These are phyloP conservation scores for Ustilago trichophora DNA, from an alignment of 1,284 basidiomycete species.

Conservation along the genomic window DNA sequence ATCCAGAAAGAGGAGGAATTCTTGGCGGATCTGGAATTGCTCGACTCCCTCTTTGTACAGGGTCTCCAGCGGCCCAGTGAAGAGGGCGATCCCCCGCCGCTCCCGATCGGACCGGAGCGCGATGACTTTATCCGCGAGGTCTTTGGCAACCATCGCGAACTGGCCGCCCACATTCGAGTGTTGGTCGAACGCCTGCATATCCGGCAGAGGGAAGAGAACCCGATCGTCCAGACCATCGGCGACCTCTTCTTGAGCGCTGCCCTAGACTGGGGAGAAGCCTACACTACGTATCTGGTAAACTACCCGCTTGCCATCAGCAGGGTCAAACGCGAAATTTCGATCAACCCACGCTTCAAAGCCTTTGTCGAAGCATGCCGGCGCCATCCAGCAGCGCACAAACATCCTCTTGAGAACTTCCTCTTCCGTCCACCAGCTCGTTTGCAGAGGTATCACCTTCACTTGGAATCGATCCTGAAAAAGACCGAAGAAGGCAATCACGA, in stretches of 20 bases:
- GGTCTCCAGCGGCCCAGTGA: conserved; percentile 49
- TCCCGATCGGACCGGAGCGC: conserved; percentile 67
- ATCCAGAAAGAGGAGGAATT: conserved; percentile 91
- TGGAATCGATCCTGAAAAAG: conserved; percentile 79
- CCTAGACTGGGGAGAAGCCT: conserved; percentile 84
- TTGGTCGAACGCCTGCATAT: conserved; percentile 86
- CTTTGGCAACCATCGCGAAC: conserved; percentile 84
- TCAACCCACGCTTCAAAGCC: conserved; percentile 81
- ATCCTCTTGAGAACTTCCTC: conserved; percentile 86
- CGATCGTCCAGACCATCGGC: conserved; percentile 84
- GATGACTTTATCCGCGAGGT: conserved; percentile 85
- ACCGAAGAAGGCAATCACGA: conserved; percentile 57
- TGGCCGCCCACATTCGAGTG: conserved; percentile 81
- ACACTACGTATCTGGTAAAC: conserved; percentile 85
- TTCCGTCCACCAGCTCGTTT: conserved; percentile 86
- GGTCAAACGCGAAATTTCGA: conserved; percentile 83
- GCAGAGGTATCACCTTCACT: conserved; percentile 85
- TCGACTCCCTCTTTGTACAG: conserved; percentile 71
- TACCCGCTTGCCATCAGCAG: conserved; percentile 85
- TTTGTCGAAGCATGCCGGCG: conserved; percentile 85
- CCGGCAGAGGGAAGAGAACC: conserved; percentile 85
- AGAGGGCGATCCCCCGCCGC: conserved; percentile 54
- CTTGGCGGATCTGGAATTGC: conserved; percentile 83
- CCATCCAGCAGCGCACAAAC: conserved; percentile 77
- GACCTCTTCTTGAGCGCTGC: conserved; percentile 89